These are phyloP conservation scores for Paecilomyces formosus DNA, from an alignment of 2,329 filamentous ascomycete species.

Conservation along the genomic window DNA sequence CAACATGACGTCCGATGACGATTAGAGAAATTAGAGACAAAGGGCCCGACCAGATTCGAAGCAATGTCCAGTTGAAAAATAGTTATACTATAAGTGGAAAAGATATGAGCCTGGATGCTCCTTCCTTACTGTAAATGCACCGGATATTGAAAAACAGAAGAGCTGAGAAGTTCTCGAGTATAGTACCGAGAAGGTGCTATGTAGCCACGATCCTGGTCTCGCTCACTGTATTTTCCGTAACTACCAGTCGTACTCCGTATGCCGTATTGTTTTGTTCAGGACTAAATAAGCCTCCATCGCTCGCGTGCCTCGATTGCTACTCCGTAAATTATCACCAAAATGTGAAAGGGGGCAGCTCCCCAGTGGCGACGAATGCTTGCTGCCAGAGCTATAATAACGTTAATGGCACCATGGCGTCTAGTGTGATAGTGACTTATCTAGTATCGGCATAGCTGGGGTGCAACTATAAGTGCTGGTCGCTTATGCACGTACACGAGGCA, in stretches of 20 bases:
- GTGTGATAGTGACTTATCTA: not conserved
- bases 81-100: not conserved
- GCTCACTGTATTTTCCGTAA: not conserved
- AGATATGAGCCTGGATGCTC: not conserved
- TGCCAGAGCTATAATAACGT: not conserved
- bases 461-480: not conserved
- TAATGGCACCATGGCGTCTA: not conserved
- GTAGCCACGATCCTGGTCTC: not conserved
- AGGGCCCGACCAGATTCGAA: not conserved
- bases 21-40: not conserved
- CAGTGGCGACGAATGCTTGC: slow-evolving; percentile 1
- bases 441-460: not conserved
- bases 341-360: not conserved
- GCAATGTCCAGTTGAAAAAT: not conserved
- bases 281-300: not conserved
- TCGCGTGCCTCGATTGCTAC: not conserved
- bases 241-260: not conserved
- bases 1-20: not conserved
- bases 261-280: not conserved
- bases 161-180: too few species aligned
- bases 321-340: not conserved
- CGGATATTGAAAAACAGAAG: not conserved
- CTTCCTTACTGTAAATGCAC: not conserved
- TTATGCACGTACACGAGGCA: not conserved
- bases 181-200: not conserved